These are phyloP conservation scores for Cyberlindnera mississippiensis DNA, from an alignment of 805 yeast species.

Conservation along the genomic window DNA sequence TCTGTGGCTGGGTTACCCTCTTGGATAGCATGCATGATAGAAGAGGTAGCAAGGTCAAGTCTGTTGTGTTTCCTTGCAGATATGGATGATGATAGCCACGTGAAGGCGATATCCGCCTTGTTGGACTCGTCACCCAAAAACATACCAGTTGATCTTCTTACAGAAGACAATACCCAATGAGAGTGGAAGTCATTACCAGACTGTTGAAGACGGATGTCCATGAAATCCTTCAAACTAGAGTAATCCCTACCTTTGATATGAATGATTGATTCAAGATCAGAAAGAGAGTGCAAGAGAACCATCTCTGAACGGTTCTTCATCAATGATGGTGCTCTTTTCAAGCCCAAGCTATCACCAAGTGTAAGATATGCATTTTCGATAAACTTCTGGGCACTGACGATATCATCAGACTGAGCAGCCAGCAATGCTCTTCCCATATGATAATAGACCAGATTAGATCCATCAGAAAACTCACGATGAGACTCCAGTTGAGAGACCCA, in stretches of 20 bases:
- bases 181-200: conserved; percentile 54
- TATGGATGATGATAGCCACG: conserved; percentile 56
- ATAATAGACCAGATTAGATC: conserved; percentile 51
- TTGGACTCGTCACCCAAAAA: conserved; percentile 22
- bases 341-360: conserved; percentile 57
- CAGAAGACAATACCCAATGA: conserved; percentile 54
- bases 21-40: conserved; percentile 53
- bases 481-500: conserved; percentile 59
- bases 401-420: conserved; percentile 32
- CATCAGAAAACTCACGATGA: conserved; percentile 41
- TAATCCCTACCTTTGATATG: background rate
- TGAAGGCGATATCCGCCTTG: conserved; percentile 38
- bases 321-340: conserved; percentile 46
- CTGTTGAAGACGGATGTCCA: conserved; percentile 27
- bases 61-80: conserved; percentile 66
- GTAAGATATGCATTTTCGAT: conserved; percentile 49
- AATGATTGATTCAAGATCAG: conserved; percentile 44
- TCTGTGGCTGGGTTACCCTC: conserved; percentile 43
- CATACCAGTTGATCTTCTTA: conserved; percentile 49
- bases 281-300: conserved; percentile 55
- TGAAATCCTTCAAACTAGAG: conserved; percentile 7
- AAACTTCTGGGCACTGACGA: conserved; percentile 33
- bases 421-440: conserved; percentile 62
- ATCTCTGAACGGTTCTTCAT: conserved; percentile 45
- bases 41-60: conserved; percentile 66